phyloP scores from a whole-genome alignment of 768 basidiomycete genomes.

The Neoboletus magnificus region DNA sequence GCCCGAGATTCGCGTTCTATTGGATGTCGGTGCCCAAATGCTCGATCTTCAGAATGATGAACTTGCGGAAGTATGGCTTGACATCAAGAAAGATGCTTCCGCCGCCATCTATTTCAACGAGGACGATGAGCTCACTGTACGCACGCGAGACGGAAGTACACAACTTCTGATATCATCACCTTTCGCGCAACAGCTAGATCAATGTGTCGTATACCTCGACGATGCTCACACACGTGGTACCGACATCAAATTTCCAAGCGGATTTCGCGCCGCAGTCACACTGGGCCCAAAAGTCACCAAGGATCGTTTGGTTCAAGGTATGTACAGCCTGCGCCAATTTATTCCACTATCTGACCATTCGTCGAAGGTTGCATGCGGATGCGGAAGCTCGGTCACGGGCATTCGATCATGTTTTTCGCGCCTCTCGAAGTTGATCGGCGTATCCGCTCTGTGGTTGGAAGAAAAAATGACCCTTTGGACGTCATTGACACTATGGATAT shows the following conservation, averaged over 20 bases:
- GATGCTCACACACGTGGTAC: conserved; percentile 29
- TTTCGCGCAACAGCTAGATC: conserved; percentile 34
- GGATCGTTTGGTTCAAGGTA: conserved; percentile 36
- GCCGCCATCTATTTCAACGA: conserved; percentile 35
- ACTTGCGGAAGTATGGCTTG: conserved; percentile 42
- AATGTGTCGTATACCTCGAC: conserved; percentile 37
- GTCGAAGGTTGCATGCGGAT: conserved; percentile 51
- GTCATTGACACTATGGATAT: conserved; percentile 30
- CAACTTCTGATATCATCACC: conserved; percentile 33
- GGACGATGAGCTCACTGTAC: conserved; percentile 33
- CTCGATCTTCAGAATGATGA: conserved; percentile 46
- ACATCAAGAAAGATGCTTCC: conserved; percentile 4
- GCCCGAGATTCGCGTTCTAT: conserved; percentile 43
- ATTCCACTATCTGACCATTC: not conserved
- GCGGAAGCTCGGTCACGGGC: conserved; percentile 46
- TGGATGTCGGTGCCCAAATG: conserved; percentile 59
- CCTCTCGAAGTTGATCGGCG: conserved; percentile 38
- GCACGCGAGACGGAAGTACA: conserved; percentile 26
- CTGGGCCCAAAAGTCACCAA: conserved; percentile 38
- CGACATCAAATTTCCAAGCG: conserved; percentile 34
- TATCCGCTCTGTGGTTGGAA: conserved; percentile 32
- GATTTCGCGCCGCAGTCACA: conserved; percentile 36
- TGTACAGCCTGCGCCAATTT: not conserved
- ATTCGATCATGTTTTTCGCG: conserved; percentile 48
- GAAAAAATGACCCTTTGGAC: conserved; percentile 5